A percentile compares a stretch with the other conserved stretches of the same genome.
These are phyloP conservation scores for Aspergillus homomorphus DNA, from an alignment of 495 filamentous ascomycete species.

Conservation along the genomic window DNA sequence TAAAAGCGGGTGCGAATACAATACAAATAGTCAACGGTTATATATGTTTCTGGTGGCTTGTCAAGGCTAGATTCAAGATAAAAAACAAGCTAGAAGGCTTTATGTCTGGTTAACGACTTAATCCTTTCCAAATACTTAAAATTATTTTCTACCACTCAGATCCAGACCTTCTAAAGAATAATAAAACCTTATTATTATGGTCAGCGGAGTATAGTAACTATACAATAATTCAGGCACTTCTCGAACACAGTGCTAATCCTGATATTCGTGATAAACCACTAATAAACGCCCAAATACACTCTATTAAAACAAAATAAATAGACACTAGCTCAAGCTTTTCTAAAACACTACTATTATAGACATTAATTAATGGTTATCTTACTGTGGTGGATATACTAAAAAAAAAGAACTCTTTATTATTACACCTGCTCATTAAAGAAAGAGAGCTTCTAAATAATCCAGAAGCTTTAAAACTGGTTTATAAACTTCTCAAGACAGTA, in stretches of 20 bases:
- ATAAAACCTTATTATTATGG: neutral
- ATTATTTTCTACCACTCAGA: neutral
- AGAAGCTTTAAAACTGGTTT: neutral
- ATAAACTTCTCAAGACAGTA: neutral
- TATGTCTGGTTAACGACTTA: neutral
- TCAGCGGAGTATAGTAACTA: neutral
- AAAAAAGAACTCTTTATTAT: neutral
- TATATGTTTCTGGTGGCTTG: neutral
- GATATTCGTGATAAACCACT: neutral
- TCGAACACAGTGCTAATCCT: neutral
- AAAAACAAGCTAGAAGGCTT: neutral
- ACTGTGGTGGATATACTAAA: neutral
- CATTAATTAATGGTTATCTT: neutral
- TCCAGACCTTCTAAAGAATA: neutral
- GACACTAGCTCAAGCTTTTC: neutral
- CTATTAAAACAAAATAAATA: neutral
- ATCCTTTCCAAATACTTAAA: neutral
- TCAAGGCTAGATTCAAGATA: neutral
- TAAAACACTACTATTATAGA: neutral
- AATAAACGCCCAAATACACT: neutral
- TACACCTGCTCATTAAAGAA: neutral
- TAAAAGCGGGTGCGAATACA: neutral
- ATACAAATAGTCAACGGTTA: neutral
- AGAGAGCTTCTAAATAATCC: neutral
- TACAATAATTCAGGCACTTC: neutral